Percentiles rank a stretch among this genome's conserved stretches.
Evolutionary conservation across 2,329 filamentous ascomycete genomes (phyloP).

Genomic region (Tothia fuscella): DNA sequence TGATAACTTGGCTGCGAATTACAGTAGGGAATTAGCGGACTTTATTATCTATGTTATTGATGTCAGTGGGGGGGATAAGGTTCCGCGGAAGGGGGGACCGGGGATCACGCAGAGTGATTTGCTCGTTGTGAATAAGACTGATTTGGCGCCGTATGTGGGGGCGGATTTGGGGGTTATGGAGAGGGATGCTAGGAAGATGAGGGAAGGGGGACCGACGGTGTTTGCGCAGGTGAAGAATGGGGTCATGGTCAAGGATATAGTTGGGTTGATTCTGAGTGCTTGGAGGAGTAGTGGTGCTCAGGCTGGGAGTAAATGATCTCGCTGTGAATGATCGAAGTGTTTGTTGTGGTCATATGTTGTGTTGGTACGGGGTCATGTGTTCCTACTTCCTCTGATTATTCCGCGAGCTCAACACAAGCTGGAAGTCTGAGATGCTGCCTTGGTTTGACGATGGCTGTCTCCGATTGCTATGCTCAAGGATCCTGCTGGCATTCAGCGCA

Average conservation of each 20-base stretch:
- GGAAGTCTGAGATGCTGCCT: too few relatives aligned
- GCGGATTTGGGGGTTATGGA: constrained; percentile 93
- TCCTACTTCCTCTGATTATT: too few relatives aligned
- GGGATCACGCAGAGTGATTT: constrained; percentile 95
- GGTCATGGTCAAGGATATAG: constrained; percentile 73
- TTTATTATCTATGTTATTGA: constrained; percentile 99
- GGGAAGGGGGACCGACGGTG: constrained; percentile 83
- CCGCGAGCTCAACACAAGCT: too few relatives aligned
- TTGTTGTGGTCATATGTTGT: too few relatives aligned
- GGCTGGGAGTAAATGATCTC: not conserved
- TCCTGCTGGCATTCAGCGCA: too few relatives aligned
- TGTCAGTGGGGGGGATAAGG: constrained; percentile 91
- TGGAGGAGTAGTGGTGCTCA: constrained; percentile 80
- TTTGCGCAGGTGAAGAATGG: constrained; percentile 96
- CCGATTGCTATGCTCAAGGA: too few relatives aligned
- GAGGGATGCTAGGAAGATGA: constrained; percentile 81
- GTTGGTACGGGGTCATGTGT: too few relatives aligned
- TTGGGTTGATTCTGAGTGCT: constrained; percentile 76
- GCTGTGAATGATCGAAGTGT: too few relatives aligned
- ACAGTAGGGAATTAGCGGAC: constrained; percentile 86
- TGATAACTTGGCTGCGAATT: constrained; percentile 95
- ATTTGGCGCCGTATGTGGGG: constrained; percentile 79
- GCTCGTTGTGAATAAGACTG: constrained; percentile 93
- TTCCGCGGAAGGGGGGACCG: constrained; percentile 88
- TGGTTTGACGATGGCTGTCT: too few relatives aligned